Evolutionary conservation across 257 asterid genomes (phyloP).

Genomic region (Scutellaria baicalensis): DNA sequence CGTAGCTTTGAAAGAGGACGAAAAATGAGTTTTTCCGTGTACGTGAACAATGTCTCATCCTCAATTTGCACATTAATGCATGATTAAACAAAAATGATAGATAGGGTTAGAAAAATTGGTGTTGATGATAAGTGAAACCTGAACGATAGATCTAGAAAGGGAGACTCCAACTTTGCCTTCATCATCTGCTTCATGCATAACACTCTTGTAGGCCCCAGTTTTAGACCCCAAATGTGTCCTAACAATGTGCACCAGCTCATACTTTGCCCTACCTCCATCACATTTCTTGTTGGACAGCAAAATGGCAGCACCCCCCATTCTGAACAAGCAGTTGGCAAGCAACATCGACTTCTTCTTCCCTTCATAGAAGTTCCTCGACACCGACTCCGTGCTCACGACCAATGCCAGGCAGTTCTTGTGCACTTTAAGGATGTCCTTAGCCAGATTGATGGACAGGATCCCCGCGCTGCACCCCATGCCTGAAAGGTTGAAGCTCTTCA

Average conservation of each 20-base stretch:
- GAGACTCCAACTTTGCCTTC: not conserved
- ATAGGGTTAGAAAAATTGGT: no score
- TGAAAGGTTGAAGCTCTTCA: not conserved
- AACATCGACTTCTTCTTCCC: slow-evolving; percentile 7
- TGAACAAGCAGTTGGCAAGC: not conserved
- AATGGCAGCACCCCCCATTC: slow-evolving; percentile 8
- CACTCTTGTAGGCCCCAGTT: not conserved
- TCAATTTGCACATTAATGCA: no score
- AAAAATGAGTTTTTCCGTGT: no score
- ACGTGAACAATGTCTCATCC: no score
- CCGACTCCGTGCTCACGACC: not conserved
- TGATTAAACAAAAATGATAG: no score
- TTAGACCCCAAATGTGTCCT: slow-evolving; percentile 1
- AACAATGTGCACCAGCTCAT: not conserved
- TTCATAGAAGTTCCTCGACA: not conserved
- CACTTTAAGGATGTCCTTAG: not conserved
- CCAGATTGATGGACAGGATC: not conserved
- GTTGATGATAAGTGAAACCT: not conserved
- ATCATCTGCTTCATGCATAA: not conserved
- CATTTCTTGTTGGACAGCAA: not conserved
- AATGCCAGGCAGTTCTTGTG: not conserved
- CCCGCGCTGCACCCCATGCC: slow-evolving; percentile 7
- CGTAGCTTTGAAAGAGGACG: no score
- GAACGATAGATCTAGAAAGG: not conserved
- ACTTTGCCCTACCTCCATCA: not conserved